A percentile compares a stretch with the other conserved stretches of the same genome.
Evolutionary conservation across 768 basidiomycete genomes (phyloP).

Genomic region (Boletus sp.): DNA sequence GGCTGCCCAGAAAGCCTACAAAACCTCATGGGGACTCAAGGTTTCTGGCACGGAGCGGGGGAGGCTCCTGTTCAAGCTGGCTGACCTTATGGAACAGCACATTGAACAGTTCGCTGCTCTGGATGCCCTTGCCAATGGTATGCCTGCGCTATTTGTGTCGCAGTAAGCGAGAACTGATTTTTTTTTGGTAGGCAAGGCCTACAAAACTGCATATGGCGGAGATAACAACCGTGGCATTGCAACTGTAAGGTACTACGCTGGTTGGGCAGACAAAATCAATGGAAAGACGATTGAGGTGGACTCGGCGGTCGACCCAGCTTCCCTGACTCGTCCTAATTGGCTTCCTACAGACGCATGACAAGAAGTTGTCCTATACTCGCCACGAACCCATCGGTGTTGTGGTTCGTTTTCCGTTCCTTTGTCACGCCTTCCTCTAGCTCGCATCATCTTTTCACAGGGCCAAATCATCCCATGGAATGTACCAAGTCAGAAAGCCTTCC

Average conservation of each 20-base stretch:
- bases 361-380: conserved; percentile 8
- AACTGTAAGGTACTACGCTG: conserved; percentile 9
- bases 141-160: background rate
- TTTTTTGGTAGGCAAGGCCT: conserved; percentile 6
- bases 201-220: background rate
- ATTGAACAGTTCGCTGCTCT: conserved; percentile 8
- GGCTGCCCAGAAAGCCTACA: conserved; percentile 5
- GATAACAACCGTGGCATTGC: conserved; percentile 1
- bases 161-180: background rate
- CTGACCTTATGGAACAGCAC: conserved; percentile 8
- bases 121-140: conserved; percentile 7
- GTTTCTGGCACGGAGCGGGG: conserved; percentile 4
- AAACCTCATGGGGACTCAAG: conserved; percentile 9
- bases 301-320: background rate
- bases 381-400: conserved; percentile 14
- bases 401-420: background rate
- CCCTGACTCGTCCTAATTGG: background rate
- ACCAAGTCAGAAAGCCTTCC: background rate
- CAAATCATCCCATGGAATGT: conserved; percentile 15
- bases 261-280: conserved; percentile 13
- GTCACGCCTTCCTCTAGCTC: background rate
- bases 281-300: conserved; percentile 8
- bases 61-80: conserved; percentile 5
- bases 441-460: background rate
- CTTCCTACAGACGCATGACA: background rate